Percentiles rank a stretch among this genome's conserved stretches.
These are phyloP conservation scores for Malassezia sympodialis DNA, from an alignment of 1,284 basidiomycete genomes.

Conservation along the genomic window DNA sequence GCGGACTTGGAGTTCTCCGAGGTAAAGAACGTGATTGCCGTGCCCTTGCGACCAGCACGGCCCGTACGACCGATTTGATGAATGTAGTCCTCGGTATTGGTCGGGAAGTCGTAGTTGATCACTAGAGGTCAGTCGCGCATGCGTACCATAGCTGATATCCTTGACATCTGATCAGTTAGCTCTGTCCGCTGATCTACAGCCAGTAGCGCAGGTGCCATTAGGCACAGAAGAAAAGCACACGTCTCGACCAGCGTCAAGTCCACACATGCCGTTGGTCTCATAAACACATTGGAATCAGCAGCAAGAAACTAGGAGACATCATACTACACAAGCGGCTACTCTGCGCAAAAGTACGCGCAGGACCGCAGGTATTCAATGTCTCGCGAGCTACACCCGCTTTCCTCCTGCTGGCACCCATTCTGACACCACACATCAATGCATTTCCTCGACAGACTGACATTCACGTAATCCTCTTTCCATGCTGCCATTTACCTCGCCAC, in stretches of 20 bases:
- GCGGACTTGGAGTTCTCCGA: slow-evolving; percentile 81
- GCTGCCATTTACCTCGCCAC: not conserved
- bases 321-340: not conserved
- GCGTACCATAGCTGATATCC: slow-evolving; percentile 84
- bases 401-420: not conserved
- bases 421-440: not conserved
- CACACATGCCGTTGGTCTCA: not conserved
- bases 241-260: not conserved
- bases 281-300: not conserved
- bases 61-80: slow-evolving; percentile 74
- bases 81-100: slow-evolving; percentile 88
- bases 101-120: slow-evolving; percentile 85
- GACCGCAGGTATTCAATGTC: not conserved
- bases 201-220: not conserved
- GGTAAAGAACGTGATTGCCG: slow-evolving; percentile 84
- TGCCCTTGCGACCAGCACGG: slow-evolving; percentile 64
- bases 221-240: not conserved
- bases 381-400: not conserved
- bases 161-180: slow-evolving; percentile 63
- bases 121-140: slow-evolving; percentile 17
- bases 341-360: not conserved
- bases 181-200: not conserved
- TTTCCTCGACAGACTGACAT: not conserved
- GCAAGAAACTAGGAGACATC: slow-evolving; percentile 1
- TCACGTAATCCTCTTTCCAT: not conserved